Evolutionary conservation across 129 eudicot genomes (phyloP).

Genomic region (Deinandra increscens): DNA sequence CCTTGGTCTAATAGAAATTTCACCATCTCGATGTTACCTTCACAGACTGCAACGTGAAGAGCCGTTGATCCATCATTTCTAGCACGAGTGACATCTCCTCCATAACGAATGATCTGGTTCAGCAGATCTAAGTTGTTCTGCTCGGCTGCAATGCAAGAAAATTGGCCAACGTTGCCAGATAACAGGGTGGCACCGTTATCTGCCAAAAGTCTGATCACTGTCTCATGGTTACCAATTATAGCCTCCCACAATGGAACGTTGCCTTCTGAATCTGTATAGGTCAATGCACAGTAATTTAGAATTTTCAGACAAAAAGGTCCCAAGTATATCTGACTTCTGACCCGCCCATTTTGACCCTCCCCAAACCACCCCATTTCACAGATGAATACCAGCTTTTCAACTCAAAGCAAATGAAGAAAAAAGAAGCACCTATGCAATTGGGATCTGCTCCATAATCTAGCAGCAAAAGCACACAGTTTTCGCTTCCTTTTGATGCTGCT

Average conservation of each 20-base stretch:
- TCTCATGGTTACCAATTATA: constrained; percentile 49
- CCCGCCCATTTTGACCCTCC: not conserved
- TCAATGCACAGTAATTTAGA: constrained; percentile 8
- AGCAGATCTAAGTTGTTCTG: constrained; percentile 62
- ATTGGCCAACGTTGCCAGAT: constrained; percentile 59
- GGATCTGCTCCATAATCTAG: constrained; percentile 89
- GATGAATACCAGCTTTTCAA: not conserved
- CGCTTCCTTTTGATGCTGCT: constrained; percentile 89
- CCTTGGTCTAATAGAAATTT: constrained; percentile 62
- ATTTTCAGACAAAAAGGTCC: not conserved
- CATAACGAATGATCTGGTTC: constrained; percentile 46
- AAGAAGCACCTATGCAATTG: constrained; percentile 57
- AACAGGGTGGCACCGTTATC: constrained; percentile 66
- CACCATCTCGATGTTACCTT: constrained; percentile 70
- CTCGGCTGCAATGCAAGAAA: constrained; percentile 75
- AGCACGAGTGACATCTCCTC: constrained; percentile 66
- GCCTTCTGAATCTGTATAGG: constrained; percentile 73
- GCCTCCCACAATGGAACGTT: constrained; percentile 96
- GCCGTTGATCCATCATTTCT: constrained; percentile 64
- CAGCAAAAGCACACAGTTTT: constrained; percentile 79
- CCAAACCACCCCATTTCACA: not conserved
- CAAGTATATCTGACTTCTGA: not conserved
- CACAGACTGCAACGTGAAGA: constrained; percentile 80
- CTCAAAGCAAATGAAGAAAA: not conserved
- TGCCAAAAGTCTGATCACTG: constrained; percentile 41